Evolutionary conservation across 805 yeast species (phyloP).

Genomic region (Monosporozyma servazzii): DNA sequence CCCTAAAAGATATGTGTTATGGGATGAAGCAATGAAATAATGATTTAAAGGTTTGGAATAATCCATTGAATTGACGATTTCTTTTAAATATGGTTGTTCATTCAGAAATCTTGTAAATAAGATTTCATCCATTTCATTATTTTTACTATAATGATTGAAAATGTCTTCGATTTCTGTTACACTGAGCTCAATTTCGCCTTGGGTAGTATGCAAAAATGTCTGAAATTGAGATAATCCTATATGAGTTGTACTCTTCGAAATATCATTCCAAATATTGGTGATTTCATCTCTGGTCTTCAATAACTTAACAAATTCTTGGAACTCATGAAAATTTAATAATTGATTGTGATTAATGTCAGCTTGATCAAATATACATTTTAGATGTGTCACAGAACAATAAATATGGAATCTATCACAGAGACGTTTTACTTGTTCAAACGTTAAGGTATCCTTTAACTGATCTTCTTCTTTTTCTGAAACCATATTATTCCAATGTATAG

Average conservation of each 20-base stretch:
- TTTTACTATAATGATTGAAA: constrained; percentile 31
- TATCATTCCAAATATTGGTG: constrained; percentile 36
- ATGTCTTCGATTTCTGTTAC: constrained; percentile 26
- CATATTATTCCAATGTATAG: constrained; percentile 53
- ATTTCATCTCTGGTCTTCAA: constrained; percentile 63
- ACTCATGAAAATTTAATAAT: constrained; percentile 58
- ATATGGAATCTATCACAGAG: constrained; percentile 64
- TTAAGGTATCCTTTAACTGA: constrained; percentile 32
- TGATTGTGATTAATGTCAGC: constrained; percentile 45
- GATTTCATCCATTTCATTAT: constrained; percentile 13
- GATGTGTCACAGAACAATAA: constrained; percentile 47
- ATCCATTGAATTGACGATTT: constrained; percentile 25
- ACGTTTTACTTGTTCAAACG: constrained; percentile 59
- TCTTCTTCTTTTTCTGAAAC: constrained; percentile 31
- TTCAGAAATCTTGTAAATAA: constrained; percentile 26
- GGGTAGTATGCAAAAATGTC: constrained; percentile 22
- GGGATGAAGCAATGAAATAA: constrained; percentile 87
- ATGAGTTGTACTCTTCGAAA: constrained; percentile 17
- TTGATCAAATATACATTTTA: constrained; percentile 37
- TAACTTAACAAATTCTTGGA: constrained; percentile 61
- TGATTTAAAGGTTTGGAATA: constrained; percentile 64
- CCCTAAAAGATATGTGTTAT: constrained; percentile 85
- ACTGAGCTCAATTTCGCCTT: constrained; percentile 34
- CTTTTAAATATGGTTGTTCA: constrained; percentile 22
- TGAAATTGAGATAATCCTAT: constrained; percentile 13